phyloP scores from a whole-genome alignment of 805 yeast genomes.

The Yamadazyma philogaea region DNA sequence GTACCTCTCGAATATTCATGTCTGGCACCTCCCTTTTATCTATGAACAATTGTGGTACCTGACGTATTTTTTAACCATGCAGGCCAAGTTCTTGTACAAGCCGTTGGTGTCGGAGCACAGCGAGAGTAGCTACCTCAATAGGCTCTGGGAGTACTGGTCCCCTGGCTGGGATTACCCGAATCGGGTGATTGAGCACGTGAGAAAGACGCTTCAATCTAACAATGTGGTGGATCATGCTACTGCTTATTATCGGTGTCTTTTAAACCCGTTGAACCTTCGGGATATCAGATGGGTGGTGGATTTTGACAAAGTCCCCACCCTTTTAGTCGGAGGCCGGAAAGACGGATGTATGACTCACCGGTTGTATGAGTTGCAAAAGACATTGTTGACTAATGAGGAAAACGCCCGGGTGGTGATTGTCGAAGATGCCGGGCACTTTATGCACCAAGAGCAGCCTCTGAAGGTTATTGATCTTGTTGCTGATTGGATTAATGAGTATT shows the following conservation, averaged over 20 bases:
- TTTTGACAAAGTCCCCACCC: slow-evolving; percentile 34
- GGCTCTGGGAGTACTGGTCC: slow-evolving; percentile 38
- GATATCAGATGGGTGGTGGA: slow-evolving; percentile 26
- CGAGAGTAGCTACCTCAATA: slow-evolving; percentile 25
- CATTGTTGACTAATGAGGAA: slow-evolving; percentile 16
- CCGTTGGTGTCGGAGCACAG: slow-evolving; percentile 16
- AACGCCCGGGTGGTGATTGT: slow-evolving; percentile 15
- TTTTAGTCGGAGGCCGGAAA: slow-evolving; percentile 33
- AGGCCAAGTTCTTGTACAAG: slow-evolving; percentile 22
- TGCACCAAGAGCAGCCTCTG: slow-evolving; percentile 38
- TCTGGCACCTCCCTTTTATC: slow-evolving; percentile 28
- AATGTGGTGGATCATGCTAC: slow-evolving; percentile 33
- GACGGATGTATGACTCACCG: slow-evolving; percentile 38
- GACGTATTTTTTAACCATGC: slow-evolving; percentile 39
- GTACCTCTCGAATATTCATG: slow-evolving; percentile 24
- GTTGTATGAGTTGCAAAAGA: slow-evolving; percentile 25
- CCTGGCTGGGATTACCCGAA: slow-evolving; percentile 33
- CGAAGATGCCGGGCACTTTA: slow-evolving; percentile 32
- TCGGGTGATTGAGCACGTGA: slow-evolving; percentile 25
- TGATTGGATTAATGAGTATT: slow-evolving; percentile 26
- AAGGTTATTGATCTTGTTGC: slow-evolving; percentile 22
- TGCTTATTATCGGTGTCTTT: slow-evolving; percentile 35
- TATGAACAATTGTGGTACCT: slow-evolving; percentile 30
- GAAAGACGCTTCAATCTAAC: slow-evolving; percentile 23
- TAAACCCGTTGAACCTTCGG: slow-evolving; percentile 19